Evolutionary conservation across 768 basidiomycete genomes (phyloP), one percentile per base, ranked within the genome.

Genomic region (Termitomyces sp.): DNA sequence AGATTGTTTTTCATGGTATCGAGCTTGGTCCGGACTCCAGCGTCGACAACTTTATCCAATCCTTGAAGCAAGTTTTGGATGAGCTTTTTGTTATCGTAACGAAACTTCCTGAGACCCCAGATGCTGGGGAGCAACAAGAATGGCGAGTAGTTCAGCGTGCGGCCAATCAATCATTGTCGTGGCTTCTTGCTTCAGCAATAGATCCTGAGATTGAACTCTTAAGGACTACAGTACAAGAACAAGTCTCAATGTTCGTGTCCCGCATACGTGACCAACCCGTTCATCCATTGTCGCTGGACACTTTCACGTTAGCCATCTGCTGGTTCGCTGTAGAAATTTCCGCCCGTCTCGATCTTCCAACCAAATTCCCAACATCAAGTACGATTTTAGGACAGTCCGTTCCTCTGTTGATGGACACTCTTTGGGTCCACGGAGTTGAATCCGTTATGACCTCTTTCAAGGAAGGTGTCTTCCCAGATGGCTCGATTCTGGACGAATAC

Each of bases 291-390:
- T 67, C 68, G 3, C 60, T 76, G 47, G 75, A 77, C 60, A 56
- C 62, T 3, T 70, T 79, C 21, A 72, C 72, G 3, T 67, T 87
- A 42, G 65, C 73, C 10, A 60, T 78, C n/a, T 72, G 76, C 34
- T 91, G 89, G 89, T 85, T 87, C 65, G 63, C 75, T 3, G 72
- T 91, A 32, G 88, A 88, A 63, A 54, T 87, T 19, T 72, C 78
- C 3, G 71, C 71, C 35, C 79, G 83, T 17, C 57, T 65, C 41
- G 63, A 60, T 32, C 63, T 69, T 50, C 63, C 68, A 32, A 56
- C 54, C 10, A 35, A 66, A 35, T 21, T 49, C 11, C 11, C 58
- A 2, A 59, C 64, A 34, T 50, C 62, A 9, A 62, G 30, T 11
- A 34, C 54, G 10, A 44, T 60, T 16, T 56, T 77, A 11, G 52